Base-by-base conservation (phyloP, 2,329 filamentous ascomycete genomes). In the Colletotrichum theobromicola region DNA sequence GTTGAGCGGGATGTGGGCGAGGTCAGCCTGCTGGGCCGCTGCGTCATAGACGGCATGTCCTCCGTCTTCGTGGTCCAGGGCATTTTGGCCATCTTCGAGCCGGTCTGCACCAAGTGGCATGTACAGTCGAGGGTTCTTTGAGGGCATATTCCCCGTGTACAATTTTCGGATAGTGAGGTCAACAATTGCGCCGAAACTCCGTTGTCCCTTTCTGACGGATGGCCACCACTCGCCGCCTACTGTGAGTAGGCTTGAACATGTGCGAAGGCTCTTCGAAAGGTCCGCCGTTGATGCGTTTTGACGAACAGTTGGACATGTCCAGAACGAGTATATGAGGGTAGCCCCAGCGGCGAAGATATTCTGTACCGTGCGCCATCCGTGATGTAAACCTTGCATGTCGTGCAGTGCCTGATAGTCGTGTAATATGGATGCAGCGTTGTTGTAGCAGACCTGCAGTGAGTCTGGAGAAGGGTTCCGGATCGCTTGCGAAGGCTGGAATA, bases 201-300 rank as follows among this genome's bases (percentile, higher is more conserved):
- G 75, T 42, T 80, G 80, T 2, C 81, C 81, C 8, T 76, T 81
- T 15, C 80, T 82, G 21, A 81, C 81, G 1, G 81, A 83, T 8
- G 82, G 83, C 84, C 84, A 85, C 83, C 83, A 85, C 67, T 85
- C 83, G 5, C 84, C 82, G 5, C 83, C 83, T 18, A 84, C 79
- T n/a, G 81, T 83, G 4, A 85, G 79, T 4, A 84, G 78, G 53
- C 80, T 84, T 0, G 83, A 84, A 55, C 83, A 84, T 0, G 77
- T 80, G 8, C 83, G 79, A 16, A 81, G 42, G n/a, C 74, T 77
- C 35, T 66, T 75, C 3, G 77, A 73, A 21, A 80, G 55, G 15
- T 75, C 69, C 5, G 70, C 24, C 0, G 68, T 67, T 1, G 76
- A 77, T 2, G 79, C 78, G 1, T 72, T 75, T 15, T 79, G 78